Evolutionary conservation across 2,329 filamentous ascomycete genomes (phyloP).

Genomic region (Clarireedia hainanense): DNA sequence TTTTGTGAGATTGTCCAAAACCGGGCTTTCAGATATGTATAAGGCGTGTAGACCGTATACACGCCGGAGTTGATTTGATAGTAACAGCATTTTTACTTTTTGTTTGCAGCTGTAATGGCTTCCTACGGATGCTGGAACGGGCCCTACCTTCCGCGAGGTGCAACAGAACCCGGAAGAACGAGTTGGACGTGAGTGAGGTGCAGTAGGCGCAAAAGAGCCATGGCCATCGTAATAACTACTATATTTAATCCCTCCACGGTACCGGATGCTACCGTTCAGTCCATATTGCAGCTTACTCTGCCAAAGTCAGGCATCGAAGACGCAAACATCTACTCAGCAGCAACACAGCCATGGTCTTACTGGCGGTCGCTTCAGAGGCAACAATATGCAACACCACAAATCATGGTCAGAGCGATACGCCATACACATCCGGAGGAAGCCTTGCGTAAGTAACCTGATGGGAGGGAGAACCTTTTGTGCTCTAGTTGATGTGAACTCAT

Average conservation of each 20-base stretch:
- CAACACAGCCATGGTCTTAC: neutral
- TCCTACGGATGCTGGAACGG: conserved; percentile 2
- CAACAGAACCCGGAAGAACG: neutral
- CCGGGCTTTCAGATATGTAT: too few species aligned
- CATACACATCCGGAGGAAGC: neutral
- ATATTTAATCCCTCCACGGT: neutral
- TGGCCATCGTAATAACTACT: neutral
- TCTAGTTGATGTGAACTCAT: neutral
- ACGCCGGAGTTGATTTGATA: too few species aligned
- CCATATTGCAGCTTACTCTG: neutral
- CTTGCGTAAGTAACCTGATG: neutral
- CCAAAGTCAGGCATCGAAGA: too few species aligned
- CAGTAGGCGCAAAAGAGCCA: neutral
- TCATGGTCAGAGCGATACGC: neutral
- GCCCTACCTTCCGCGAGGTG: conserved; percentile 11
- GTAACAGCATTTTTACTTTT: conserved; percentile 1
- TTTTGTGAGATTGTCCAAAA: neutral
- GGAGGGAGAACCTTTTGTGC: too few species aligned
- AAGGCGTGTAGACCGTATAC: too few species aligned
- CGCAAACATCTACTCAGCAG: too few species aligned
- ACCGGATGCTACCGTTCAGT: neutral
- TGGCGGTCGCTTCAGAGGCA: neutral
- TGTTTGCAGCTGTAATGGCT: conserved; percentile 3
- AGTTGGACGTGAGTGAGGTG: neutral
- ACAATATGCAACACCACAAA: neutral